Percentiles rank a stretch among this genome's conserved stretches.
Conservation (phyloP, 768 basidiomycete species). For the Leucocoprinus sp. region DNA sequence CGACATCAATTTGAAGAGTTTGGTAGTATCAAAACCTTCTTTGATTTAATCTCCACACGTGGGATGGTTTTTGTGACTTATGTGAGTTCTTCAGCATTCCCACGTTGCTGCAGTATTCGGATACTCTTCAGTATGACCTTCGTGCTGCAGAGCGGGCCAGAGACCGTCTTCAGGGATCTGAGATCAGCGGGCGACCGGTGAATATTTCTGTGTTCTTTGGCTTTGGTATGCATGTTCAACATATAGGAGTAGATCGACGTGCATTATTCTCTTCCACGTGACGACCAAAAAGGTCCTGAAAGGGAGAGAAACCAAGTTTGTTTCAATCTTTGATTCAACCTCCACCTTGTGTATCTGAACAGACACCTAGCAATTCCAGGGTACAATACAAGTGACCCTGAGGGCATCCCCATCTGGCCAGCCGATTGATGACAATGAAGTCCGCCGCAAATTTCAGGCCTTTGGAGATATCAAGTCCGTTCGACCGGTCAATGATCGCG, state of each 20-base stretch:
- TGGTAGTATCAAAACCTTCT: slow-evolving; percentile 95
- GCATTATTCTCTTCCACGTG: slow-evolving; percentile 91
- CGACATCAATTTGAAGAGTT: slow-evolving; percentile 83
- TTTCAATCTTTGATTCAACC: not conserved
- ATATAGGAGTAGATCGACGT: slow-evolving; percentile 85
- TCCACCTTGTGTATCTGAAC: not conserved
- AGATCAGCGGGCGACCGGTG: slow-evolving; percentile 84
- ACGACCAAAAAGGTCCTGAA: slow-evolving; percentile 65
- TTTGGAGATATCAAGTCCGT: slow-evolving; percentile 89
- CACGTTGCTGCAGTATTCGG: slow-evolving; percentile 14
- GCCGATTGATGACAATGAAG: slow-evolving; percentile 75
- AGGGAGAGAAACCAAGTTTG: slow-evolving; percentile 80
- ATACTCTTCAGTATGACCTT: slow-evolving; percentile 64
- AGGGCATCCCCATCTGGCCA: slow-evolving; percentile 62
- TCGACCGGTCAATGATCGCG: slow-evolving; percentile 52
- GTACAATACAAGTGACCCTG: slow-evolving; percentile 73
- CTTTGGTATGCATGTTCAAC: slow-evolving; percentile 7
- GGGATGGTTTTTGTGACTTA: slow-evolving; percentile 99
- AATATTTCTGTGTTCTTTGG: slow-evolving; percentile 23
- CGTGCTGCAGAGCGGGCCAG: slow-evolving; percentile 89
- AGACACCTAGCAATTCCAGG: slow-evolving; percentile 60
- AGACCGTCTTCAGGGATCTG: slow-evolving; percentile 83
- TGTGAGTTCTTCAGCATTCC: slow-evolving; percentile 45
- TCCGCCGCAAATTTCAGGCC: slow-evolving; percentile 77
- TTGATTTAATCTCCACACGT: slow-evolving; percentile 87